Evolutionary conservation across 2,329 filamentous ascomycete genomes (phyloP).

Genomic region (Monosporascus sp.): DNA sequence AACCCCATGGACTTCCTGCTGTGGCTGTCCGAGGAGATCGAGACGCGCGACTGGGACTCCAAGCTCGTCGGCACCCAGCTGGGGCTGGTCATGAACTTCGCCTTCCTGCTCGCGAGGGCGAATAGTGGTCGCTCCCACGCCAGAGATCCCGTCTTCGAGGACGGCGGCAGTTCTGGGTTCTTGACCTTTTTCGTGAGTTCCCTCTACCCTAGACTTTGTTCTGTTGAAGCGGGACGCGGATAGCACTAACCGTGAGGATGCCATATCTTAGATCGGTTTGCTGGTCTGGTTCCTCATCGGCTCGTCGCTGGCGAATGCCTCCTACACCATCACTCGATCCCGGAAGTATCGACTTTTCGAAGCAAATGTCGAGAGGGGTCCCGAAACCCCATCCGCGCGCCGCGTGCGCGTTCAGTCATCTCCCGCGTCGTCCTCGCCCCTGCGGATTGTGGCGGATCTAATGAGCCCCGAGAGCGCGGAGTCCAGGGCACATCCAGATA

Average conservation of each 20-base stretch:
- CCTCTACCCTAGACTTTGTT: conserved; percentile 2
- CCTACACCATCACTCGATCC: conserved; percentile 75
- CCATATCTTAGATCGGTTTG: conserved; percentile 53
- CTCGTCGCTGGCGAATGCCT: conserved; percentile 69
- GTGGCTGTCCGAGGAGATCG: conserved; percentile 88
- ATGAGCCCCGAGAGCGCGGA: conserved; percentile 68
- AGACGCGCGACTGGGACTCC: conserved; percentile 87
- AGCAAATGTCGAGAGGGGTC: conserved; percentile 68
- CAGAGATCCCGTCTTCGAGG: conserved; percentile 80
- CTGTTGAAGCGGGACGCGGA: neutral
- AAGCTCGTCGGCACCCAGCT: conserved; percentile 70
- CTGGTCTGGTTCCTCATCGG: conserved; percentile 64
- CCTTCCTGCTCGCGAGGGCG: conserved; percentile 77
- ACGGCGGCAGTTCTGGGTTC: conserved; percentile 62
- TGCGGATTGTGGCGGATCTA: conserved; percentile 67
- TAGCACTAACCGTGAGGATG: conserved; percentile 5
- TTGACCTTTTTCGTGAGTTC: conserved; percentile 48
- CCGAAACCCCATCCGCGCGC: conserved; percentile 77
- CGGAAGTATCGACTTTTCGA: conserved; percentile 91
- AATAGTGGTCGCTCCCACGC: conserved; percentile 56
- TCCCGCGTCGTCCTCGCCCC: conserved; percentile 69
- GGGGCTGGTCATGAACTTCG: conserved; percentile 69
- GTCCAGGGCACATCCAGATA: conserved; percentile 77
- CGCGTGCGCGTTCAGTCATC: conserved; percentile 86
- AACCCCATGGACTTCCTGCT: conserved; percentile 87